Conservation (phyloP, 2,329 filamentous ascomycete genomes). For the Chalaropsis ovoidea region DNA sequence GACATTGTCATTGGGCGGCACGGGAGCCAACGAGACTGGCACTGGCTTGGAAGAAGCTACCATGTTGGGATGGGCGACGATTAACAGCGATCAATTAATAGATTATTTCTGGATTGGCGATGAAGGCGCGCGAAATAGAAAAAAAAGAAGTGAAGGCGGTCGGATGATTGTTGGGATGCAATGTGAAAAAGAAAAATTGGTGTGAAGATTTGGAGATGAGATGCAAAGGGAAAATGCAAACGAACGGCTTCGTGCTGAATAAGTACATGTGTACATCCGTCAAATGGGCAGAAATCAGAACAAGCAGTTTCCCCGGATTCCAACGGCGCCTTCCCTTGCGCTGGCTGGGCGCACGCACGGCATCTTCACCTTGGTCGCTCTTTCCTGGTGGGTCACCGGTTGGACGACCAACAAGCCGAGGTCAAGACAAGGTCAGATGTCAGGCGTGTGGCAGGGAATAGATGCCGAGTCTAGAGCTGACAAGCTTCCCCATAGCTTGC, state of each 20-base stretch:
- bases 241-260: neutral
- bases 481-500: neutral
- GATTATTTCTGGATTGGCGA: neutral
- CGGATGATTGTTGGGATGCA: neutral
- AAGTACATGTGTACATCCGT: neutral
- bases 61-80: constrained; percentile 27
- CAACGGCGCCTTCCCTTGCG: neutral
- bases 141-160: neutral
- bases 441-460: neutral
- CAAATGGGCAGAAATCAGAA: neutral
- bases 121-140: neutral
- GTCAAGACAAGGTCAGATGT: constrained; percentile 9
- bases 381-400: neutral
- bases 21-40: constrained; percentile 26
- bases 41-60: constrained; percentile 47
- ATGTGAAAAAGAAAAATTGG: neutral
- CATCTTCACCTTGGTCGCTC: neutral
- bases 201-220: neutral
- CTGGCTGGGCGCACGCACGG: neutral
- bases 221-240: neutral
- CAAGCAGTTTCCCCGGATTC: constrained; percentile 14
- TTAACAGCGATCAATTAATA: neutral
- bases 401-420: constrained; percentile 9
- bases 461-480: constrained; percentile 7
- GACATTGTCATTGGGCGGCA: constrained; percentile 90